A percentile compares a stretch with the other conserved stretches of the same genome.
Conservation (phyloP, 352 stramenopile species). For the Stramenopiles sp. region DNA sequence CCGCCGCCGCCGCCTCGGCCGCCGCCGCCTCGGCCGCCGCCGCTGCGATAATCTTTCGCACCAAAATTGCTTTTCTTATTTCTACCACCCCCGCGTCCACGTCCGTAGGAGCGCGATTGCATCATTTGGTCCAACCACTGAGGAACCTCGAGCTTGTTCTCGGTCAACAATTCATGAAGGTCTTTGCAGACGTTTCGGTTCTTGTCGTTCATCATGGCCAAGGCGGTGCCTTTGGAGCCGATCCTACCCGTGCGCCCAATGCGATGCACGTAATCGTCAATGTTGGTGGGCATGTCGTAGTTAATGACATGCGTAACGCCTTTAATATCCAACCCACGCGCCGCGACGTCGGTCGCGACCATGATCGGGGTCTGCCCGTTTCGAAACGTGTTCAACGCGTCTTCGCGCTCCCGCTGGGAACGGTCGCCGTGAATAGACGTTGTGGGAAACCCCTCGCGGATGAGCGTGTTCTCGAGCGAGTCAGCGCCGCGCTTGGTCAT, state of each 20-base stretch:
- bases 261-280: conserved; percentile 95
- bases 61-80: conserved; percentile 26
- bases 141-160: conserved; percentile 84
- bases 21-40: neutral
- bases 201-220: conserved; percentile 96
- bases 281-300: conserved; percentile 93
- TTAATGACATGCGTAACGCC: conserved; percentile 91
- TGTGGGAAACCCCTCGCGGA: conserved; percentile 59
- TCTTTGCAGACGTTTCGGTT: conserved; percentile 91
- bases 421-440: conserved; percentile 95
- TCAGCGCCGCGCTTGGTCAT: conserved; percentile 93
- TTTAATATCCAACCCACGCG: conserved; percentile 93
- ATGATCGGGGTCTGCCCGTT: conserved; percentile 70
- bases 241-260: conserved; percentile 96
- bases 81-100: conserved; percentile 35
- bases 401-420: conserved; percentile 31
- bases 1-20: conserved; percentile 23
- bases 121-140: conserved; percentile 81
- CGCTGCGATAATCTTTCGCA: neutral
- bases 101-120: conserved; percentile 38
- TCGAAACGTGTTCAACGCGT: conserved; percentile 69
- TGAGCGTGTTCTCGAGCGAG: conserved; percentile 84
- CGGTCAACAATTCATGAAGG: conserved; percentile 82
- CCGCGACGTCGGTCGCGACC: conserved; percentile 92
- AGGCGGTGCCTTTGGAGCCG: conserved; percentile 84